Evolutionary conservation across 1,284 basidiomycete genomes (phyloP).

Genomic region (Cutaneotrichosporon sp.): DNA sequence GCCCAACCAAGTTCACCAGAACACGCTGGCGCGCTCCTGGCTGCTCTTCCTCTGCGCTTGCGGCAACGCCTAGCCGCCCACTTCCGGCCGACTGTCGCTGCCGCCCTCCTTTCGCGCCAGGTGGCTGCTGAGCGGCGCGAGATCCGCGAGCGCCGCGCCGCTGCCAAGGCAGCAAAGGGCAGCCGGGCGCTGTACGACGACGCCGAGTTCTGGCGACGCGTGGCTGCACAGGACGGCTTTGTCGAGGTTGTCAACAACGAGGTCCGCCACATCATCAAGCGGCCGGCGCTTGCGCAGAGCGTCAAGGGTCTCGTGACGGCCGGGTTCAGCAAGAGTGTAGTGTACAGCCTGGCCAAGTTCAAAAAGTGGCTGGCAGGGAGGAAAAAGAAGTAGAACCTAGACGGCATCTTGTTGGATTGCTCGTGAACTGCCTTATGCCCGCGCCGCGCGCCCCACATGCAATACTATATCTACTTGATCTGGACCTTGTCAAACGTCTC

Average conservation of each 20-base stretch:
- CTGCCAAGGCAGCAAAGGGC: slow-evolving; percentile 1
- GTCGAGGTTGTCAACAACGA: slow-evolving; percentile 63
- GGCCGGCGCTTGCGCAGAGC: slow-evolving; percentile 78
- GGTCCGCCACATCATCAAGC: slow-evolving; percentile 71
- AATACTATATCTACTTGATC: slow-evolving; percentile 17
- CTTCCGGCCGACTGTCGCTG: slow-evolving; percentile 30
- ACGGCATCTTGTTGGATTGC: neutral
- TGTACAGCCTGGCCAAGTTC: slow-evolving; percentile 73
- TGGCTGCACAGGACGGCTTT: slow-evolving; percentile 66
- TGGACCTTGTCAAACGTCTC: slow-evolving; percentile 74
- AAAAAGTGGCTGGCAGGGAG: slow-evolving; percentile 70
- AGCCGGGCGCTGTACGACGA: slow-evolving; percentile 57
- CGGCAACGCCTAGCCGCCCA: slow-evolving; percentile 26
- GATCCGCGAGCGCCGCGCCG: neutral
- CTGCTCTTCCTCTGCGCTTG: slow-evolving; percentile 70
- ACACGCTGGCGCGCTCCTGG: slow-evolving; percentile 69
- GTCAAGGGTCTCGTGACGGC: slow-evolving; percentile 83
- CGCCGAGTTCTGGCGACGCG: slow-evolving; percentile 68
- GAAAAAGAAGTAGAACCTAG: slow-evolving; percentile 21
- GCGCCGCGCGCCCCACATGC: slow-evolving; percentile 3
- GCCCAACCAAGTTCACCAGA: slow-evolving; percentile 27
- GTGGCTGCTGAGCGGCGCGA: slow-evolving; percentile 16
- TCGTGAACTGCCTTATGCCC: neutral
- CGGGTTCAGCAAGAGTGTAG: slow-evolving; percentile 72
- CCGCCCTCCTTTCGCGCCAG: slow-evolving; percentile 20